Evolutionary conservation across 2,329 filamentous ascomycete genomes (phyloP).

Genomic region (Xenosphaeropsis pyriputrescens): DNA sequence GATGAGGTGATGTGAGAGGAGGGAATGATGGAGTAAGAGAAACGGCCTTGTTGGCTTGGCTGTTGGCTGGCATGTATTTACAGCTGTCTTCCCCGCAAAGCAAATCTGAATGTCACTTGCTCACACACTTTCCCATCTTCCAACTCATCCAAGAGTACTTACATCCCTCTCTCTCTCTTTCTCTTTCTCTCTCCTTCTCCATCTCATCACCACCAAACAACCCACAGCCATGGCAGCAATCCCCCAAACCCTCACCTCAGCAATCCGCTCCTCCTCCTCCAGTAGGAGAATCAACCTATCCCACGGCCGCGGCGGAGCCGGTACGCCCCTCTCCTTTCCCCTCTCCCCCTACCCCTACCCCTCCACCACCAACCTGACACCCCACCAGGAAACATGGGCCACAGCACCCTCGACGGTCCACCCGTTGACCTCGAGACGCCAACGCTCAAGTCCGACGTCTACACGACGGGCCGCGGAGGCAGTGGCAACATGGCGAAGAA

Average conservation of each 20-base stretch:
- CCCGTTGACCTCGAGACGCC: constrained; percentile 65
- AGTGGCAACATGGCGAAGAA: constrained; percentile 74
- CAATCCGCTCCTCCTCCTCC: constrained; percentile 8
- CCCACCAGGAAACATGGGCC: constrained; percentile 47
- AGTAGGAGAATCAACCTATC: constrained; percentile 23
- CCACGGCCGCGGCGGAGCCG: constrained; percentile 66
- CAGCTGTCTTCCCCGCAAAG: too few species aligned
- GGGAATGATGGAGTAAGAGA: too few species aligned
- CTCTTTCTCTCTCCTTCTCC: not conserved
- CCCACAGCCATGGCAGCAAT: constrained; percentile 10
- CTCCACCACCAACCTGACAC: not conserved
- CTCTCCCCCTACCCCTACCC: not conserved
- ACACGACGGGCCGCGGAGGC: constrained; percentile 82
- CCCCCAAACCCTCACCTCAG: constrained; percentile 6
- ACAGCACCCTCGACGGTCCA: constrained; percentile 29
- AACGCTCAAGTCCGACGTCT: constrained; percentile 66
- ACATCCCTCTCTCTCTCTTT: not conserved
- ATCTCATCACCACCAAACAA: not conserved
- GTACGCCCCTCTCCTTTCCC: constrained; percentile 18
- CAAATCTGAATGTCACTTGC: not conserved
- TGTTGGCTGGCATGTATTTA: too few species aligned
- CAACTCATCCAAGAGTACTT: not conserved
- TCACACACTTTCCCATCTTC: not conserved
- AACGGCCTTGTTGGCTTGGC: too few species aligned
- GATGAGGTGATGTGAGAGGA: too few species aligned